Percentiles rank a stretch among this genome's conserved stretches.
Evolutionary conservation across 1,284 basidiomycete genomes (phyloP).

Genomic region (Irpex rosettiformis): DNA sequence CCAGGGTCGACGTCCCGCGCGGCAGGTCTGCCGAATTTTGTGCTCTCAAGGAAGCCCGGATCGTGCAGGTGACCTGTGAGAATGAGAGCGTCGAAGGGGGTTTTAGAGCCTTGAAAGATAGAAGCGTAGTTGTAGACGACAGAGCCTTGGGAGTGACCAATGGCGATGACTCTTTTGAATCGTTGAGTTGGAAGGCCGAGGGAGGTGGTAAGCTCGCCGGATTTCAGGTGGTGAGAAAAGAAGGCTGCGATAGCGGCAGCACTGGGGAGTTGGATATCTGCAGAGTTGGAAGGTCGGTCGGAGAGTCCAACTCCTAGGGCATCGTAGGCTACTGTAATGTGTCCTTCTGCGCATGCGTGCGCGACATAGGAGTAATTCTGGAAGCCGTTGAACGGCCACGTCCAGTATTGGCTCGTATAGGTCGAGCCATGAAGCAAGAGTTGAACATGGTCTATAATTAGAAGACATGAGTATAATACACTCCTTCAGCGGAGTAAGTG

Average conservation of each 20-base stretch:
- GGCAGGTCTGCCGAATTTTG: neutral
- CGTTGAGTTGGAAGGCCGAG: neutral
- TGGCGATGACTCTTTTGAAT: constrained; percentile 3
- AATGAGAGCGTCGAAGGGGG: constrained; percentile 4
- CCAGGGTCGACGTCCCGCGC: constrained; percentile 7
- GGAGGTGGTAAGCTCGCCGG: neutral
- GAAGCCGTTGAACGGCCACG: constrained; percentile 10
- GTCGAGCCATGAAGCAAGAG: constrained; percentile 7
- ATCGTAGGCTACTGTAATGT: constrained; percentile 8
- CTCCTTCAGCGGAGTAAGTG: too few species aligned
- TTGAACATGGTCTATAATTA: neutral
- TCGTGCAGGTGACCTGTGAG: constrained; percentile 9
- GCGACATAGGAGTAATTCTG: constrained; percentile 10
- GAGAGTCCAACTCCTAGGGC: constrained; percentile 7
- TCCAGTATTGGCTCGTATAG: constrained; percentile 9
- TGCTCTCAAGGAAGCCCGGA: neutral
- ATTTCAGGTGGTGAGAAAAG: neutral
- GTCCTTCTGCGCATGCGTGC: constrained; percentile 7
- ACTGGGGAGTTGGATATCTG: constrained; percentile 5
- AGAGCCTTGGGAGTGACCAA: constrained; percentile 9
- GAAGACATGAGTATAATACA: too few species aligned
- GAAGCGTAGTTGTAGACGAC: constrained; percentile 7
- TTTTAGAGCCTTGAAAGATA: neutral
- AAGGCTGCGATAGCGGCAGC: neutral
- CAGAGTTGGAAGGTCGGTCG: constrained; percentile 1